Conservation (phyloP, 306 rosid species). For the Sicyos edulis region DNA sequence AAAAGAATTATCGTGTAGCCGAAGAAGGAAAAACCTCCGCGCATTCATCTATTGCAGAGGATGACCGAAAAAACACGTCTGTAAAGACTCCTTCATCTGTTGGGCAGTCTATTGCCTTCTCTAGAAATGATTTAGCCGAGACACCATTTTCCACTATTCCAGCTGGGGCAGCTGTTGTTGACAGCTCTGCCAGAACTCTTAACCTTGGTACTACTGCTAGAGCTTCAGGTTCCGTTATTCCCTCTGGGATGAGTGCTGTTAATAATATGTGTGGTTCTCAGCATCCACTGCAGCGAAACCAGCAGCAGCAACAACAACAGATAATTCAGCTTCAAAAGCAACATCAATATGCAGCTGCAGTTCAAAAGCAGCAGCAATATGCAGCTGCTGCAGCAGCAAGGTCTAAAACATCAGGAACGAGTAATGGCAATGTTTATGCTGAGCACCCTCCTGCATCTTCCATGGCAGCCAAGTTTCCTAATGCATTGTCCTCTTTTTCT, state of each 20-base stretch:
- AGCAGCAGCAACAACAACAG: conserved; percentile 59
- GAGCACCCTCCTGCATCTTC: conserved; percentile 68
- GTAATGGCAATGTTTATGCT: conserved; percentile 60
- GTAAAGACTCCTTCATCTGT: conserved; percentile 46
- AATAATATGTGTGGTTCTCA: conserved; percentile 42
- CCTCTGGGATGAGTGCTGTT: conserved; percentile 32
- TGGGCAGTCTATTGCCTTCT: conserved; percentile 79
- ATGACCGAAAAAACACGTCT: conserved; percentile 53
- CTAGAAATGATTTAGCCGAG: conserved; percentile 64
- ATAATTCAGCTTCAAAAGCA: conserved; percentile 60
- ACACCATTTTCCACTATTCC: conserved; percentile 39
- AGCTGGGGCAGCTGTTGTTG: conserved; percentile 54
- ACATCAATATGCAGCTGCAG: conserved; percentile 40
- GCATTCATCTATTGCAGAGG: conserved; percentile 52
- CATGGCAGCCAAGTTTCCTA: conserved; percentile 65
- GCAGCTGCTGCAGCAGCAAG: conserved; percentile 34
- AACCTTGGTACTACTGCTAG: conserved; percentile 53
- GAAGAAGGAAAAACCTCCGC: conserved; percentile 57
- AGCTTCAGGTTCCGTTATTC: conserved; percentile 46
- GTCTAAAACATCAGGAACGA: conserved; percentile 50
- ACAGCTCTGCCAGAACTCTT: conserved; percentile 58
- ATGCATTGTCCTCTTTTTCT: conserved; percentile 55
- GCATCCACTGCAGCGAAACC: conserved; percentile 49
- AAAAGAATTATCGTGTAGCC: conserved; percentile 47
- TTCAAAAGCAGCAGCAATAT: no score